Conservation (phyloP, 2,329 filamentous ascomycete species). For the Reticulascus tulasneorum region DNA sequence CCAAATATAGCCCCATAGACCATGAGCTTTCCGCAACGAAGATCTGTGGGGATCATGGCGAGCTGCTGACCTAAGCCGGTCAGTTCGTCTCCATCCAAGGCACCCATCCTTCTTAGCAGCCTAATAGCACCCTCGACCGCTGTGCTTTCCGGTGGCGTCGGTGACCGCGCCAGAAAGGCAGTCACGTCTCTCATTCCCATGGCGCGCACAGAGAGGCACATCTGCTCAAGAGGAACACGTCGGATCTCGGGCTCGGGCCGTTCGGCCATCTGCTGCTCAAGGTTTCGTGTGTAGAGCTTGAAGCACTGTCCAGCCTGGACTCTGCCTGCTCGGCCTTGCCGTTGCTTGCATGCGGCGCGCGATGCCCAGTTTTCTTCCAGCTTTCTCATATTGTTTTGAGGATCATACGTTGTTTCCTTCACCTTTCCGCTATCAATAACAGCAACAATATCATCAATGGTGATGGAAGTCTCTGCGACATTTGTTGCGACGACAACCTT, state of each 20-base stretch:
- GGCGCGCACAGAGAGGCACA: slow-evolving; percentile 89
- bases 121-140: slow-evolving; percentile 83
- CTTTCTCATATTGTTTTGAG: slow-evolving; percentile 87
- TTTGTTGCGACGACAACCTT: slow-evolving; percentile 96
- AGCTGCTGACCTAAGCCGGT: slow-evolving; percentile 90
- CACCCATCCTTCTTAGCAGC: slow-evolving; percentile 80
- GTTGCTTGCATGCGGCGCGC: slow-evolving; percentile 87
- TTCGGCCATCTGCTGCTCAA: slow-evolving; percentile 82
- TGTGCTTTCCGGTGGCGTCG: slow-evolving; percentile 80
- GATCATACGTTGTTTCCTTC: slow-evolving; percentile 94
- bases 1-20: slow-evolving; percentile 93
- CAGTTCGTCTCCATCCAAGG: slow-evolving; percentile 78
- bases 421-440: slow-evolving; percentile 95
- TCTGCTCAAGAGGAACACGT: slow-evolving; percentile 86
- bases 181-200: slow-evolving; percentile 87
- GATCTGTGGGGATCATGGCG: slow-evolving; percentile 90
- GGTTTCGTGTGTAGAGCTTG: slow-evolving; percentile 86
- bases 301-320: slow-evolving; percentile 90
- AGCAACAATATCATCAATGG: slow-evolving; percentile 93
- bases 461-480: slow-evolving; percentile 96
- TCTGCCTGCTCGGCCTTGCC: slow-evolving; percentile 87
- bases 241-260: slow-evolving; percentile 91
- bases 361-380: slow-evolving; percentile 96
- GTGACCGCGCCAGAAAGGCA: slow-evolving; percentile 75
- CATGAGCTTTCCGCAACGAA: slow-evolving; percentile 90